Evolutionary conservation across 192 early-diverging fungal species (phyloP).

Genomic region (Coemansia sp.): DNA sequence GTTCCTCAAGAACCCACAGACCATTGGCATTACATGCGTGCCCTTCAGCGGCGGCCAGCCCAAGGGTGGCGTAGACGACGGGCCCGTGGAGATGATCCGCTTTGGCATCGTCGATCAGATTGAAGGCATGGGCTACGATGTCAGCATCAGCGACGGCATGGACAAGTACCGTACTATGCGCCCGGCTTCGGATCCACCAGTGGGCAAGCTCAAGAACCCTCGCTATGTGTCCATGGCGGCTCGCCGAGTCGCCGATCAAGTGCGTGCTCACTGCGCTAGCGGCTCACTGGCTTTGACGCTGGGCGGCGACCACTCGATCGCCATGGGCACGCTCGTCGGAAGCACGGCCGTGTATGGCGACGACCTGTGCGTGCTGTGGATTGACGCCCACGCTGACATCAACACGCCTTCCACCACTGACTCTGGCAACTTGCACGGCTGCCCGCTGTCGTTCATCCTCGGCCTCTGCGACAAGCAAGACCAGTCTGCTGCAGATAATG

Average conservation of each 20-base stretch:
- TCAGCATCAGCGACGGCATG: conserved; percentile 74
- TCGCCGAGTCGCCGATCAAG: conserved; percentile 65
- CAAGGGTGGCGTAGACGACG: conserved; percentile 87
- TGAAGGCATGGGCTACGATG: conserved; percentile 76
- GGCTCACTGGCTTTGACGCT: conserved; percentile 88
- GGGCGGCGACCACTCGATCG: conserved; percentile 96
- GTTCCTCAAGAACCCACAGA: conserved; percentile 64
- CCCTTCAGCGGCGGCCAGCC: conserved; percentile 82
- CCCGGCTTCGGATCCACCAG: conserved; percentile 71
- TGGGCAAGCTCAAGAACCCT: conserved; percentile 84
- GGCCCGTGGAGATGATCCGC: conserved; percentile 82
- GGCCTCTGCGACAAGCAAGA: conserved; percentile 69
- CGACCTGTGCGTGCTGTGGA: conserved; percentile 89
- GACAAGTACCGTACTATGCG: conserved; percentile 69
- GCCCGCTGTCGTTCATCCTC: conserved; percentile 88
- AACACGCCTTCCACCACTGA: conserved; percentile 89
- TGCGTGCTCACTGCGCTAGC: conserved; percentile 64
- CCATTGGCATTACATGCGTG: conserved; percentile 75
- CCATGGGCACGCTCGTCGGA: conserved; percentile 88
- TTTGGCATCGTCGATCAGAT: conserved; percentile 86
- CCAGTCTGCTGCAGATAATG: conserved; percentile 11
- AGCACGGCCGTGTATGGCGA: conserved; percentile 72
- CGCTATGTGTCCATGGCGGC: conserved; percentile 83
- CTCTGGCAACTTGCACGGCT: conserved; percentile 95
- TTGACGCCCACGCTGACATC: conserved; percentile 95